These are phyloP conservation scores for Floccularia luteovirens DNA, from an alignment of 768 basidiomycete species.

Conservation along the genomic window DNA sequence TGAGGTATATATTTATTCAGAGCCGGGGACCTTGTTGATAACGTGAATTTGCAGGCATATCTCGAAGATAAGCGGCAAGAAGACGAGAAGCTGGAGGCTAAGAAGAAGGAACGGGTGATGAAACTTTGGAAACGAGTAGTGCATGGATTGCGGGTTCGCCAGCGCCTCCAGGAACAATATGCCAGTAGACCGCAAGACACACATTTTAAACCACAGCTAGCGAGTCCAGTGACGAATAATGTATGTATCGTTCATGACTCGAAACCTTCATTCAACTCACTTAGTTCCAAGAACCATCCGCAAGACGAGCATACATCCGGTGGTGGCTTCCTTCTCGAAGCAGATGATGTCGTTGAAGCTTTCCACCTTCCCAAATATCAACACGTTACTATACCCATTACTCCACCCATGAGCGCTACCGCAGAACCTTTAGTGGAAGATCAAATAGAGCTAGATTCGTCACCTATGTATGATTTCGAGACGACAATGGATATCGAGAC, in stretches of 20 bases:
- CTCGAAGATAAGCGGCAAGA: slow-evolving; percentile 74
- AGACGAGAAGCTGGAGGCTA: slow-evolving; percentile 67
- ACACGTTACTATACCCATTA: slow-evolving; percentile 19
- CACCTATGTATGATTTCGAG: slow-evolving; percentile 27
- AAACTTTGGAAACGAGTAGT: slow-evolving; percentile 88
- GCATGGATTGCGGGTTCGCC: slow-evolving; percentile 80
- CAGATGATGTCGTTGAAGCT: slow-evolving; percentile 66
- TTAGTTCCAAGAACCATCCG: neutral
- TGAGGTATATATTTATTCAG: slow-evolving; percentile 45
- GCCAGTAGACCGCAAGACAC: slow-evolving; percentile 20
- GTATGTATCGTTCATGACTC: neutral
- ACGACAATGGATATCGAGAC: slow-evolving; percentile 28
- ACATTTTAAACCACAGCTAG: slow-evolving; percentile 5
- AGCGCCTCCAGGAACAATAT: slow-evolving; percentile 79
- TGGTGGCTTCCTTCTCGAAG: slow-evolving; percentile 66
- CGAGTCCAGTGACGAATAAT: neutral
- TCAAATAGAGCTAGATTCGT: slow-evolving; percentile 13
- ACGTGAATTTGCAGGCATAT: slow-evolving; percentile 56
- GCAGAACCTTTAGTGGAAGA: slow-evolving; percentile 11
- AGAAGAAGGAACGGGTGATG: slow-evolving; percentile 71
- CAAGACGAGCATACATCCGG: slow-evolving; percentile 15
- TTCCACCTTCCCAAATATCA: slow-evolving; percentile 63
- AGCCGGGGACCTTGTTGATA: slow-evolving; percentile 1
- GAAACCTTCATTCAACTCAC: neutral
- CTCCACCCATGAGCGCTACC: slow-evolving; percentile 6